Conservation (phyloP, 2,329 filamentous ascomycete species). For the Claviceps digitariae region DNA sequence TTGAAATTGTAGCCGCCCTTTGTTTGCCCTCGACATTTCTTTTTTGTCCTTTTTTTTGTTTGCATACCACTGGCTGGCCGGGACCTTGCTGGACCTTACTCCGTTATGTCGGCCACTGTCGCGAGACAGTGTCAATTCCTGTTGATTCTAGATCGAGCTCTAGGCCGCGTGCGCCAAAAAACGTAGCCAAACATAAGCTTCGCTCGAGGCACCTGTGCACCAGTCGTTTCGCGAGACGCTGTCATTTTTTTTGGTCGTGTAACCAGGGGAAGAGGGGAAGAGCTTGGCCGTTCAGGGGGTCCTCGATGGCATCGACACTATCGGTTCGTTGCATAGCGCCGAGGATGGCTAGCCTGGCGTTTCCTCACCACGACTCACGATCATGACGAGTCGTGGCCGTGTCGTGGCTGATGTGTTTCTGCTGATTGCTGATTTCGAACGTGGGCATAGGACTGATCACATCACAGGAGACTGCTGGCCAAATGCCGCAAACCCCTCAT, state of each 20-base stretch:
- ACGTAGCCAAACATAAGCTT: no score
- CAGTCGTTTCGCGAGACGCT: neutral
- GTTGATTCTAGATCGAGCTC: no score
- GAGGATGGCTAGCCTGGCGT: neutral
- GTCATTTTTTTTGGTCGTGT: neutral
- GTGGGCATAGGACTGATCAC: neutral
- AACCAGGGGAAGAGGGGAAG: neutral
- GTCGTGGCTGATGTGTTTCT: no score
- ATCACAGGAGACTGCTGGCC: neutral
- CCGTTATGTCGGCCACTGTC: no score
- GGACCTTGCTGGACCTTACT: no score
- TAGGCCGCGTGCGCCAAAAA: neutral
- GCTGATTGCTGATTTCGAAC: neutral
- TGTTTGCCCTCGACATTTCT: no score
- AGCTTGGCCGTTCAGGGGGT: neutral
- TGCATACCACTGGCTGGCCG: no score
- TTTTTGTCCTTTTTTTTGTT: no score
- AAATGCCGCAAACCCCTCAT: neutral
- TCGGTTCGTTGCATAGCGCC: neutral
- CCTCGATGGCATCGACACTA: neutral
- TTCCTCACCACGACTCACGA: neutral
- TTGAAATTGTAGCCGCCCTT: no score
- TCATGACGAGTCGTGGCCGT: constrained; percentile 2
- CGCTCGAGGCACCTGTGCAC: no score
- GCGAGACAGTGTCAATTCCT: no score